These are phyloP conservation scores for Telopea speciosissima DNA, from an alignment of 177 flowering plant species.

Conservation along the genomic window DNA sequence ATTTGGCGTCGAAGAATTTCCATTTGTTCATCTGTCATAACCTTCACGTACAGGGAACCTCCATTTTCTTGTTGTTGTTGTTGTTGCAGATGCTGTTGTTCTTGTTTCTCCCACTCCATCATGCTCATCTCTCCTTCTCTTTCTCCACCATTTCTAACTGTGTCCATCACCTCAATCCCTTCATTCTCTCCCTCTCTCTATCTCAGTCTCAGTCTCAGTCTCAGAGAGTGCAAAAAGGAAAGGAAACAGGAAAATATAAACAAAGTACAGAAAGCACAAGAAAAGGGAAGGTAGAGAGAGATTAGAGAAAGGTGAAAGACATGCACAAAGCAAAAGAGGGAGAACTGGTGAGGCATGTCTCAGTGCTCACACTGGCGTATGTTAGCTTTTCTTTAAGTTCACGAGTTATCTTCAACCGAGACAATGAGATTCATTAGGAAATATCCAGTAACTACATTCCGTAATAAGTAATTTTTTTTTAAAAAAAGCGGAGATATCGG, in stretches of 20 bases:
- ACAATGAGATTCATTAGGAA: no score
- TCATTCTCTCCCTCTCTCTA: neutral
- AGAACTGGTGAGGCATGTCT: neutral
- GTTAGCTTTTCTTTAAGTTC: neutral
- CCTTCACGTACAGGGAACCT: conserved; percentile 48
- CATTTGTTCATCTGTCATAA: conserved; percentile 95
- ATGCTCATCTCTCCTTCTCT: conserved; percentile 7
- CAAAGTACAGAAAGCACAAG: no score
- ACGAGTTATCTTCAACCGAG: no score
- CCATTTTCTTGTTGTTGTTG: conserved; percentile 18
- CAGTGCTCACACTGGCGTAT: neutral
- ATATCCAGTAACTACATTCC: no score
- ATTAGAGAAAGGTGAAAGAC: no score
- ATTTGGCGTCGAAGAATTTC: conserved; percentile 75
- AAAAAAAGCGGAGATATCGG: neutral
- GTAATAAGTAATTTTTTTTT: no score
- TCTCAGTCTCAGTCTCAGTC: neutral
- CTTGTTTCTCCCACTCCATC: conserved; percentile 51
- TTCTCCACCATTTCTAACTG: neutral
- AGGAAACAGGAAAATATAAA: no score
- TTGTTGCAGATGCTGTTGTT: conserved; percentile 13
- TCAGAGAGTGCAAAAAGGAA: no score
- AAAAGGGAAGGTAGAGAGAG: no score
- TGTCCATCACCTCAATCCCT: neutral
- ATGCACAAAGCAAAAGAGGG: neutral